Conservation (phyloP, 345 rosid genomes). For the Anastatica hierochuntica region DNA sequence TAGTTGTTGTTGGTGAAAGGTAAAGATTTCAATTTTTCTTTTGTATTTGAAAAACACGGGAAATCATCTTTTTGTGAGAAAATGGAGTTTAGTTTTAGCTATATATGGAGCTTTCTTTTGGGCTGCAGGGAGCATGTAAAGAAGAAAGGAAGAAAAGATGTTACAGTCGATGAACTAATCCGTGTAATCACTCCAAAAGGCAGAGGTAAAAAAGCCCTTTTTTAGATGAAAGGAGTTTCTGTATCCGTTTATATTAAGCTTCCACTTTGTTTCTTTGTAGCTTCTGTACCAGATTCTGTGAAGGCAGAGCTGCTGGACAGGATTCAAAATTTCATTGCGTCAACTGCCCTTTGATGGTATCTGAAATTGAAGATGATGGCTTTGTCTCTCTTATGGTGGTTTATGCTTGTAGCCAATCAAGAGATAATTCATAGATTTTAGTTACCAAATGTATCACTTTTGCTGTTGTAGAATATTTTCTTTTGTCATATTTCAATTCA, state of each 20-base stretch:
- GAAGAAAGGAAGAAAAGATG: slow-evolving; percentile 72
- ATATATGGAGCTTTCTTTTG: background rate
- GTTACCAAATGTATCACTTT: too few relatives aligned
- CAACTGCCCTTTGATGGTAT: slow-evolving; percentile 34
- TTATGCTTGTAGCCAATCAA: too few relatives aligned
- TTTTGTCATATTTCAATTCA: too few relatives aligned
- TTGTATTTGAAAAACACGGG: background rate
- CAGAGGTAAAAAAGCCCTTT: slow-evolving; percentile 39
- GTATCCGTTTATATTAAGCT: background rate
- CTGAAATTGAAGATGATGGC: too few relatives aligned
- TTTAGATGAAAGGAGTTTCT: background rate
- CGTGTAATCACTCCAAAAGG: slow-evolving; percentile 72
- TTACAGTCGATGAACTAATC: slow-evolving; percentile 72
- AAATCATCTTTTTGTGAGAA: background rate
- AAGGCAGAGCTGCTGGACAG: slow-evolving; percentile 64
- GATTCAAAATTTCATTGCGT: slow-evolving; percentile 43
- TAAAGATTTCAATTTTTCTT: too few relatives aligned
- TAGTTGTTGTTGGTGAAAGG: too few relatives aligned
- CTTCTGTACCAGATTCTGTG: slow-evolving; percentile 56
- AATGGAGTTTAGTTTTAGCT: background rate
- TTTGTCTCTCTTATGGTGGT: too few relatives aligned
- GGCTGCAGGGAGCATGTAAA: slow-evolving; percentile 47
- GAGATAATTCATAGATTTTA: too few relatives aligned
- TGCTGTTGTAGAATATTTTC: too few relatives aligned
- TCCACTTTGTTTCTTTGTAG: slow-evolving; percentile 20